Base-by-base conservation (phyloP, 1,284 basidiomycete genomes). In the Boletus sp. region DNA sequence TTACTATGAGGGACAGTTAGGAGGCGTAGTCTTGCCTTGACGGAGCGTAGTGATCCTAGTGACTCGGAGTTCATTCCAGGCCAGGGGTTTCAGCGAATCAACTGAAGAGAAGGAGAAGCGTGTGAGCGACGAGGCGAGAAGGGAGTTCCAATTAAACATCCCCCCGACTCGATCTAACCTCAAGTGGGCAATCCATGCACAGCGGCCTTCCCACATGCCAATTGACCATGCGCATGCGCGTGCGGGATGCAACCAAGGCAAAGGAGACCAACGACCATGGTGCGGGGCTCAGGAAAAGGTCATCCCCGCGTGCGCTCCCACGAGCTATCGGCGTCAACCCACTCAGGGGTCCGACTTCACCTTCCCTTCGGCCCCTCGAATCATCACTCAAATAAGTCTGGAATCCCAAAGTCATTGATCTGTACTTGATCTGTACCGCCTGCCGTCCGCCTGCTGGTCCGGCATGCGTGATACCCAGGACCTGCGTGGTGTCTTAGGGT, bases 361-460 rank as follows among this genome's bases (percentile, higher is more conserved):
- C 60, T 63, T 61, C 61, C 41, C 20, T 58, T 55, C 24, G 20
- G 45, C 56, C 31, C 64, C 55, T 70, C 53, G 51, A 65, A 61
- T 68, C 67, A 59, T 68, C 67, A 70, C 64, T 67, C 69, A 58
- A 67, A 57, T 45, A 65, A 69, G 69, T 65, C 62, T 67, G 68
- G 69, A 69, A 68, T 70, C 69, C 67, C 51, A 36, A 54, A 65
- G 59, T 61, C 64, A 72, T 72, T 72, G 69, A 72, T 68, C 64
- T 70, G 62, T 56, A 61, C 68, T 72, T 72, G 69, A 72, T 68
- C 64, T 70, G 62, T 56, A 61, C 68, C 69, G 55, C 67, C 64
- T 68, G 67, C 68, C 66, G 68, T 68, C 62, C 67, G 46, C 67
- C 67, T 68, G 68, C 66, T 59, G 67, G 69, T 67, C 64, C 69